These are phyloP conservation scores for Magnaporthiopsis poae DNA, from an alignment of 2,329 filamentous ascomycete genomes.

Conservation along the genomic window DNA sequence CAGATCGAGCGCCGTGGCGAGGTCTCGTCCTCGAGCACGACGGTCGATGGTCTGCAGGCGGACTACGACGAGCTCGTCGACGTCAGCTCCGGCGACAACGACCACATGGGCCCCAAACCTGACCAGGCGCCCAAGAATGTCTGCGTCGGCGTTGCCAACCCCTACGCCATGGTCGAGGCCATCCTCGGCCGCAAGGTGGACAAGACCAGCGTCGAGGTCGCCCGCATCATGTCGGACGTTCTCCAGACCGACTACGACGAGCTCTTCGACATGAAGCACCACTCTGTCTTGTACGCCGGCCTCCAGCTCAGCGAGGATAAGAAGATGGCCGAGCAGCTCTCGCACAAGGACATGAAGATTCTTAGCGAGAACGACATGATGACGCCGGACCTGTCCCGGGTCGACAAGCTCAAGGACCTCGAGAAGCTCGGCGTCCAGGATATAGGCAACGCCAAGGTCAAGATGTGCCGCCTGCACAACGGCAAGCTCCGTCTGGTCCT, in stretches of 20 bases:
- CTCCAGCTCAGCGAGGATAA: conserved; percentile 30
- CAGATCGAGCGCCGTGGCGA: conserved; percentile 12
- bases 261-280: conserved; percentile 35
- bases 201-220: conserved; percentile 21
- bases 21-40: conserved; percentile 17
- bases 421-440: conserved; percentile 30
- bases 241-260: conserved; percentile 38
- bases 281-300: conserved; percentile 32
- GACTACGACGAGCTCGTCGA: conserved; percentile 26
- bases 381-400: conserved; percentile 32
- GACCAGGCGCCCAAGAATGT: conserved; percentile 30
- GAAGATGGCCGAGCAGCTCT: conserved; percentile 26
- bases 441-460: conserved; percentile 25
- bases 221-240: conserved; percentile 29
- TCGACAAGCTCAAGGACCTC: conserved; percentile 28
- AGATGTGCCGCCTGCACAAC: conserved; percentile 32
- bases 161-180: conserved; percentile 34
- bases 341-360: conserved; percentile 30
- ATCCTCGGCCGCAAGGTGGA: conserved; percentile 32
- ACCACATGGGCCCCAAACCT: conserved; percentile 15
- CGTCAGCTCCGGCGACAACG: conserved; percentile 8
- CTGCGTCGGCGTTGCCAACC: conserved; percentile 31
- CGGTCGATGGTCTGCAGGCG: conserved; percentile 18
- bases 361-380: conserved; percentile 30
- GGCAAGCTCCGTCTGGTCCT: conserved; percentile 34